A percentile compares a stretch with the other conserved stretches of the same genome.
Conservation (phyloP, 176 grass and related monocot genomes). For the Alloteropsis semialata region DNA sequence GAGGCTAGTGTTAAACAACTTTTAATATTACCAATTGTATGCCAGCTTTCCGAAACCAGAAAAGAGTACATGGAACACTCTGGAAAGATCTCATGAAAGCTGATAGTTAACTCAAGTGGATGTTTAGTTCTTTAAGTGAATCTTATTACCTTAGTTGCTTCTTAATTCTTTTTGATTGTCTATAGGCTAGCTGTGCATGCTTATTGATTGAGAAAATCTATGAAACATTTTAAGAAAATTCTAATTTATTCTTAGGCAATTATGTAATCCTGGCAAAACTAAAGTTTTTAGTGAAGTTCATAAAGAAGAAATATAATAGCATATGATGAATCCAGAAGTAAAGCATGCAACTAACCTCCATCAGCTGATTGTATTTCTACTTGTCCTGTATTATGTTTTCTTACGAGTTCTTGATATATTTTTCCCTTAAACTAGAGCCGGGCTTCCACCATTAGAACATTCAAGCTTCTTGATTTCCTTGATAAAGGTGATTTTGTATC, state of each 20-base stretch:
- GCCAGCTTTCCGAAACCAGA: neutral
- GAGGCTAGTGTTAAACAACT: neutral
- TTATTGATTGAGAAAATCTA: neutral
- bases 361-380: neutral
- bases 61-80: neutral
- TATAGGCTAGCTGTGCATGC: neutral
- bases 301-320: neutral
- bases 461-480: constrained; percentile 64
- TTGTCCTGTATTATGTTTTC: constrained; percentile 3
- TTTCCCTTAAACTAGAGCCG: constrained; percentile 44
- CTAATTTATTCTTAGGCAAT: neutral
- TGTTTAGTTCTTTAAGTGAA: constrained; percentile 10
- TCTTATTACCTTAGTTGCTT: constrained; percentile 12
- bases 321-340: neutral
- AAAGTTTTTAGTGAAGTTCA: neutral
- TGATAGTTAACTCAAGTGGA: neutral
- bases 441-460: constrained; percentile 55
- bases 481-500: constrained; percentile 52
- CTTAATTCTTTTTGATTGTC: constrained; percentile 2
- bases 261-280: neutral
- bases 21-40: neutral
- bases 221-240: neutral
- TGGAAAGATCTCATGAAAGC: neutral
- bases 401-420: constrained; percentile 8
- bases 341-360: neutral